Evolutionary conservation across 2,329 filamentous ascomycete genomes (phyloP).

Genomic region (Aspergillus caelatus): DNA sequence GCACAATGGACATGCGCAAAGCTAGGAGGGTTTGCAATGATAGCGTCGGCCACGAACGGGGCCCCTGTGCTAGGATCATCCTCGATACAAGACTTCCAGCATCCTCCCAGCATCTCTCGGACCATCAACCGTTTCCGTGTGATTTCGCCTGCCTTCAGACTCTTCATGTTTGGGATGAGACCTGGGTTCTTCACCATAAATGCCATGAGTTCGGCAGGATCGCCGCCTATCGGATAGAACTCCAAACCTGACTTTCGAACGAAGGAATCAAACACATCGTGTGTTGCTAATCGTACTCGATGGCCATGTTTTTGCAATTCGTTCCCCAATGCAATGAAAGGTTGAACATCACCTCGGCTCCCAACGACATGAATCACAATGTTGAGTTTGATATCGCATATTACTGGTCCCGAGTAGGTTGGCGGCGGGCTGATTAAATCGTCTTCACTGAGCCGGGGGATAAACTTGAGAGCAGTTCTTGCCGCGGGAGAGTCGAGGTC

Average conservation of each 20-base stretch:
- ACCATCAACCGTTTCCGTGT: constrained; percentile 37
- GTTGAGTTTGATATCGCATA: constrained; percentile 43
- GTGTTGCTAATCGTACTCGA: constrained; percentile 61
- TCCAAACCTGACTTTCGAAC: constrained; percentile 57
- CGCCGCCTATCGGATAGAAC: constrained; percentile 61
- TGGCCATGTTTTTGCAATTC: constrained; percentile 55
- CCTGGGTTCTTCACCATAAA: constrained; percentile 56
- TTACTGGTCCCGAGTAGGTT: constrained; percentile 13
- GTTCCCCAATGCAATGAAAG: constrained; percentile 60
- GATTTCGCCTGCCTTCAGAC: constrained; percentile 39
- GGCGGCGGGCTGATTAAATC: constrained; percentile 20
- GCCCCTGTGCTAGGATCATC: constrained; percentile 30
- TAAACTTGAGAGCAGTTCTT: constrained; percentile 17
- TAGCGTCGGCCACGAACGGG: constrained; percentile 58
- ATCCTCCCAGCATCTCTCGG: constrained; percentile 42
- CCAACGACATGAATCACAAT: constrained; percentile 61
- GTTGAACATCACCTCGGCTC: constrained; percentile 62
- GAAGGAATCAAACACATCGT: constrained; percentile 57
- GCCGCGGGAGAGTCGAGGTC: constrained; percentile 23
- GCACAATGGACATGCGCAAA: constrained; percentile 59
- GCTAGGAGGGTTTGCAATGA: constrained; percentile 58
- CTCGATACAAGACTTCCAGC: constrained; percentile 45
- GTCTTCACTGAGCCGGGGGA: constrained; percentile 16
- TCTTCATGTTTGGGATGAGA: constrained; percentile 42
- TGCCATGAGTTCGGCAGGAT: constrained; percentile 56